Evolutionary conservation across 2,329 filamentous ascomycete species (phyloP).

Genomic region (Neoascochyta sp.): DNA sequence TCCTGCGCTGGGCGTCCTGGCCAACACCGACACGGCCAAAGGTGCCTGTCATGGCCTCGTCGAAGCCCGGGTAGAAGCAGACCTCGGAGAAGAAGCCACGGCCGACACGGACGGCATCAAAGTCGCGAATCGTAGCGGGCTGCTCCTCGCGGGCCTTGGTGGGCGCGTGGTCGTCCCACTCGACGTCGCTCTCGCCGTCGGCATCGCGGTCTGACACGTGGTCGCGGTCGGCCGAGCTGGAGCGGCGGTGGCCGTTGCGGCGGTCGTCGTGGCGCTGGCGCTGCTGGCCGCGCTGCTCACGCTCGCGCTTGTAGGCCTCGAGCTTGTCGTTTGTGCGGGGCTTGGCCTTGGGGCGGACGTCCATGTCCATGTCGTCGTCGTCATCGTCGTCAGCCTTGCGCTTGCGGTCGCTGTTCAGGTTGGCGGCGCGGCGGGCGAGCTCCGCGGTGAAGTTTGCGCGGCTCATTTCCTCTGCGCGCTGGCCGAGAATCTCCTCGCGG

Average conservation of each 20-base stretch:
- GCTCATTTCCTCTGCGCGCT: constrained; percentile 79
- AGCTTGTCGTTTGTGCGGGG: constrained; percentile 67
- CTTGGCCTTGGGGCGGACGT: constrained; percentile 51
- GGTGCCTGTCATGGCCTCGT: constrained; percentile 74
- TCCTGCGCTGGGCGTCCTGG: constrained; percentile 67
- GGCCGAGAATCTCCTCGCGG: constrained; percentile 83
- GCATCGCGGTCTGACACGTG: constrained; percentile 56
- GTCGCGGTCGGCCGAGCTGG: constrained; percentile 39
- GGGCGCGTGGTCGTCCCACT: constrained; percentile 62
- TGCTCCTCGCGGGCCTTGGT: constrained; percentile 59
- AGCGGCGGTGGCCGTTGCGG: constrained; percentile 46
- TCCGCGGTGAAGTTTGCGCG: constrained; percentile 77
- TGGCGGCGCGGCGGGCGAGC: constrained; percentile 71
- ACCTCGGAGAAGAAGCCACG: constrained; percentile 83
- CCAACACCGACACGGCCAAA: constrained; percentile 84
- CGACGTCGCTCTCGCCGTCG: constrained; percentile 71
- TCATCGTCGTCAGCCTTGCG: constrained; percentile 78
- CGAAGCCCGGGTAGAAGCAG: constrained; percentile 90
- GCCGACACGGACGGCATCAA: constrained; percentile 78
- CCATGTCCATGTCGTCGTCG: constrained; percentile 71
- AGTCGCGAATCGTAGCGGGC: constrained; percentile 71
- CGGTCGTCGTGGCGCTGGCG: constrained; percentile 49
- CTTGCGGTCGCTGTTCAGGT: constrained; percentile 61
- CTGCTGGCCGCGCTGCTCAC: constrained; percentile 59
- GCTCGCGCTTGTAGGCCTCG: constrained; percentile 57